These are phyloP conservation scores for Colletotrichum gigasporum DNA, from an alignment of 2,329 filamentous ascomycete genomes.

Conservation along the genomic window DNA sequence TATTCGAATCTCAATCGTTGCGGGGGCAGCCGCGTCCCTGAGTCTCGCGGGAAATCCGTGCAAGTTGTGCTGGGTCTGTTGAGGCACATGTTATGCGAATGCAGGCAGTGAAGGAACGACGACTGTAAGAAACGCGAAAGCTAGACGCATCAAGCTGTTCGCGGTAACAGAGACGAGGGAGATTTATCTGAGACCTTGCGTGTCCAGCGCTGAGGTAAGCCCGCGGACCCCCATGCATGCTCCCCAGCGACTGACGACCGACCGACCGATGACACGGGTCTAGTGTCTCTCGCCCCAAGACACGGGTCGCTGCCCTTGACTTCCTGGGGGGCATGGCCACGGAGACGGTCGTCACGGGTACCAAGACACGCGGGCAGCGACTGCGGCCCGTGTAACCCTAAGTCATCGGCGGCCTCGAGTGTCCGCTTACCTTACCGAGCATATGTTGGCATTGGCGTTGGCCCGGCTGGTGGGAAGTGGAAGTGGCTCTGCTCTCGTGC, in stretches of 20 bases:
- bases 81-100: slow-evolving; percentile 1
- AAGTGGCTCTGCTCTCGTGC: no score
- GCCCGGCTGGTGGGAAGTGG: neutral
- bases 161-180: neutral
- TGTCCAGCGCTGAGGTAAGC: neutral
- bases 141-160: neutral
- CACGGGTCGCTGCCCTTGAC: neutral
- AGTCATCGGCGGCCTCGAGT: neutral
- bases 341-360: neutral
- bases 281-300: neutral
- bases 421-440: neutral
- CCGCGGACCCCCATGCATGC: neutral
- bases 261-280: neutral
- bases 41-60: neutral
- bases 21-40: neutral
- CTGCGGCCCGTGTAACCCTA: neutral
- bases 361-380: neutral
- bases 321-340: slow-evolving; percentile 18
- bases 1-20: neutral
- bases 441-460: no score
- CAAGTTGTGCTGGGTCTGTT: neutral
- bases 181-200: neutral
- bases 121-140: neutral
- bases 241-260: no score
- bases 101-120: neutral